Base-by-base conservation (phyloP, 2,329 filamentous ascomycete species). In the Neopestalotiopsis rosae region DNA sequence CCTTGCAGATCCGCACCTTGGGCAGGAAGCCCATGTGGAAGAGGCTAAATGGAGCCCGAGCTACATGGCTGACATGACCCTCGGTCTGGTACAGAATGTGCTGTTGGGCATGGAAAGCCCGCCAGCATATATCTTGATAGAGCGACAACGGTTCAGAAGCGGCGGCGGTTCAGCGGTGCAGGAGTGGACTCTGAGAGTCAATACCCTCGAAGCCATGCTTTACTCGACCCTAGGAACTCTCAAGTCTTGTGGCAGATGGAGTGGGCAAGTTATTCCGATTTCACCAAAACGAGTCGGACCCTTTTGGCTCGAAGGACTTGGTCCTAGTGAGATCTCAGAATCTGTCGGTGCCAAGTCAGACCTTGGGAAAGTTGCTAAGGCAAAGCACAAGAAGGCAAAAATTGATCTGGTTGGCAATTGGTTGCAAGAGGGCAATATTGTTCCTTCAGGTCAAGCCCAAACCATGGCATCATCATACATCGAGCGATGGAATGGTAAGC, bases 131-230 rank as follows among this genome's bases (percentile, higher is more conserved):
- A 84, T 97, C 38, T 82, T 96, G 1, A 94, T 97, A 68, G 87
- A 89, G 76, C 82, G 85, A 20, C 87, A 89, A 74, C 85, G 87
- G 4, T 88, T 84, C 74, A 90, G 94, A 2, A 90, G 89, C 2
- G 86, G 85, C n/a, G 88, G 91, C 9, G 85, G 82, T 0, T 81
- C 88, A 0, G 87, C 89, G 0, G 89, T 97, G 1, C 88, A 90
- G 69, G 93, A 97, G 79, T 97, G 94, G 94, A 95, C 93, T 3
- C 78, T 96, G 56, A 85, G 93, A 1, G 93, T 97, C 9, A 95
- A 95, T 72, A 91, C 92, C 74, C 86, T 97, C 28, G 94, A 97
- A 78, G 89, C 90, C 4, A 96, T 96, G 90, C 80, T 97, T 0
- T 92, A 94, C 83, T 91, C 91, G 9, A 85, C 90, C 13, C 79